Conservation (phyloP, 768 basidiomycete genomes). For the Trametes gibbosa region DNA sequence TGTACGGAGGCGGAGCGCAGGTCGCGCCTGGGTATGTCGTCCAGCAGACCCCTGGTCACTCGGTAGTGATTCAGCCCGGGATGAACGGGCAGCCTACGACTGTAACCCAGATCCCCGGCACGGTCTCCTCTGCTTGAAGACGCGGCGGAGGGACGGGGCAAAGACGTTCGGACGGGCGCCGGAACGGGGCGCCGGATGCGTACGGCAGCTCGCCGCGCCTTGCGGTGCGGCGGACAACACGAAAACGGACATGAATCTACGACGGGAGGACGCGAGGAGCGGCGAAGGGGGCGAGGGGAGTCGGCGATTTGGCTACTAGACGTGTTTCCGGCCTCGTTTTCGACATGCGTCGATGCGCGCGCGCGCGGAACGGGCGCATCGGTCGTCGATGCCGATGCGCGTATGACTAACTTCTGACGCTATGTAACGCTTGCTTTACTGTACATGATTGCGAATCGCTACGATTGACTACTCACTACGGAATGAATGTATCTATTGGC, state of each 20-base stretch:
- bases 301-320: background rate
- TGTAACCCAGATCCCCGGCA: slow-evolving; percentile 58
- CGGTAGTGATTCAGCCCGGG: slow-evolving; percentile 68
- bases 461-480: background rate
- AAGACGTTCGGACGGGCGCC: background rate
- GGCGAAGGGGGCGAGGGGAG: background rate
- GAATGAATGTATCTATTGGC: background rate
- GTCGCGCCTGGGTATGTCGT: slow-evolving; percentile 41
- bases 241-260: background rate
- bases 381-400: background rate
- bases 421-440: background rate
- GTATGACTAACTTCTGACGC: background rate
- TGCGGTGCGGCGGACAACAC: background rate
- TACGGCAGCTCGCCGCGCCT: background rate
- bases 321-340: background rate
- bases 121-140: slow-evolving; percentile 20
- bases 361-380: no score
- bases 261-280: no score
- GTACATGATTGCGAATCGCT: background rate
- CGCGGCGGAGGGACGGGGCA: background rate
- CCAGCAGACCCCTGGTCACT: slow-evolving; percentile 55
- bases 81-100: slow-evolving; percentile 55
- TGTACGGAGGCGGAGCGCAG: slow-evolving; percentile 12
- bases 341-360: no score
- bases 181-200: background rate